Evolutionary conservation across 1,139 yeast genomes (phyloP), one percentile per base, ranked within the genome.

Genomic region (Scheffersomyces stambukii): DNA sequence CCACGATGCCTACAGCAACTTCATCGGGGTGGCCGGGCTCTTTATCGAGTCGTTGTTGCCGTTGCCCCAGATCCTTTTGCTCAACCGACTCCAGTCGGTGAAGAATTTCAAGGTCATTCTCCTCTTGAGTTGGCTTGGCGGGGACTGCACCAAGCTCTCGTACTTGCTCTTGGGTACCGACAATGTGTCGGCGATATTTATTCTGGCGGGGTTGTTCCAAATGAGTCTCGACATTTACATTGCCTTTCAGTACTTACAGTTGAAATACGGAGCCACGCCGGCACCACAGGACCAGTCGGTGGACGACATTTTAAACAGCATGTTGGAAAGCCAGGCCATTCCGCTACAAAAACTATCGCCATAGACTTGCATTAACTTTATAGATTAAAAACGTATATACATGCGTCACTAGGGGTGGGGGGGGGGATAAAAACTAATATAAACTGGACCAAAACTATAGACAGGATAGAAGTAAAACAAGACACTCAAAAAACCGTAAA

Each of bases 21-120:
- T 70, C 1, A 64, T 88, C 25, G 96, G 95, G 0, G 62, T 83
- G 3, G 42, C 74, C 12, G 94, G 96, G 0, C 67, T 88, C 25
- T 66, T 85, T 31, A 70, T 84, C 14, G 96, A 88, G 49, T 77
- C 91, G n/a, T 60, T 84, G 13, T 62, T 88, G 33, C 96, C 96
- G 3, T 60, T 88, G 29, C 96, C 96, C 0, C 96, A 88, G 54
- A 84, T 88, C 28, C 60, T 89, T 18, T 62, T 85, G 35, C 70
- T 85, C 32, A 71, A 77, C 47, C 65, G 89, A 35, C 54, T 84
- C 16, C 75, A 77, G 42, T 75, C 85, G 1, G 77, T 82, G 5
- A 81, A 81, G 41, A 91, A 91, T 38, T 86, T 88, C 58, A 81
- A 88, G 45, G 63, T 80, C 25, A 73, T 89, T 20, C 60, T 88